A percentile compares a stretch with the other conserved stretches of the same genome.
Evolutionary conservation across 139 green algal species (phyloP).

Genomic region (Chlorella sorokiniana): DNA sequence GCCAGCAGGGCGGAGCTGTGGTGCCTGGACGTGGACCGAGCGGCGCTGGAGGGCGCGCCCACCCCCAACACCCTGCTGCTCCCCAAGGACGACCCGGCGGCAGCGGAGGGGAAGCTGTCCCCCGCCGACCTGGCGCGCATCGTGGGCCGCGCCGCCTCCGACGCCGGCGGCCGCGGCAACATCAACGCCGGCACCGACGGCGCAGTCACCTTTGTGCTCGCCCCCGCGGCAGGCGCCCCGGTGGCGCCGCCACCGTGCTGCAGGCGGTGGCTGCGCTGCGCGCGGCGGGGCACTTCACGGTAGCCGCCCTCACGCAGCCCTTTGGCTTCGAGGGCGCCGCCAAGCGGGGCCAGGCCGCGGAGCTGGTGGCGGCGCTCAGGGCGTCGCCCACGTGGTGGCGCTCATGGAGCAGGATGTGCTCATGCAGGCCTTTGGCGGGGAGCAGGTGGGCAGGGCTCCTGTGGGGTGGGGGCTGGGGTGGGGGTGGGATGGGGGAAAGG

Average conservation of each 20-base stretch:
- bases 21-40: slow-evolving; percentile 55
- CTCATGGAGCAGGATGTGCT: slow-evolving; percentile 58
- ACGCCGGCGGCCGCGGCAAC: slow-evolving; percentile 56
- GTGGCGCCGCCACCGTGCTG: slow-evolving; percentile 60
- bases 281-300: slow-evolving; percentile 75
- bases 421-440: slow-evolving; percentile 36
- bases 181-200: slow-evolving; percentile 33
- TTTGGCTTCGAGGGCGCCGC: slow-evolving; percentile 79
- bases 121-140: slow-evolving; percentile 37
- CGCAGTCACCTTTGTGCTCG: slow-evolving; percentile 69
- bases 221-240: slow-evolving; percentile 58
- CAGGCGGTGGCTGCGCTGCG: slow-evolving; percentile 67
- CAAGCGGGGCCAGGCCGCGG: slow-evolving; percentile 65
- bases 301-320: slow-evolving; percentile 67
- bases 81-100: slow-evolving; percentile 36
- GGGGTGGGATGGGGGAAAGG: too few relatives aligned
- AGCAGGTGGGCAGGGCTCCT: slow-evolving; percentile 43
- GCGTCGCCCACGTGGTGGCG: slow-evolving; percentile 68
- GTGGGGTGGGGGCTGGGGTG: too few relatives aligned
- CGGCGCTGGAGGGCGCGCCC: slow-evolving; percentile 23
- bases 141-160: slow-evolving; percentile 46
- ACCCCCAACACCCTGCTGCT: slow-evolving; percentile 37
- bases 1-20: slow-evolving; percentile 40
- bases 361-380: slow-evolving; percentile 62
- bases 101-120: slow-evolving; percentile 8